Evolutionary conservation across 345 rosid genomes (phyloP), one percentile per base, ranked within the genome.

Genomic region (Psidium guajava): DNA sequence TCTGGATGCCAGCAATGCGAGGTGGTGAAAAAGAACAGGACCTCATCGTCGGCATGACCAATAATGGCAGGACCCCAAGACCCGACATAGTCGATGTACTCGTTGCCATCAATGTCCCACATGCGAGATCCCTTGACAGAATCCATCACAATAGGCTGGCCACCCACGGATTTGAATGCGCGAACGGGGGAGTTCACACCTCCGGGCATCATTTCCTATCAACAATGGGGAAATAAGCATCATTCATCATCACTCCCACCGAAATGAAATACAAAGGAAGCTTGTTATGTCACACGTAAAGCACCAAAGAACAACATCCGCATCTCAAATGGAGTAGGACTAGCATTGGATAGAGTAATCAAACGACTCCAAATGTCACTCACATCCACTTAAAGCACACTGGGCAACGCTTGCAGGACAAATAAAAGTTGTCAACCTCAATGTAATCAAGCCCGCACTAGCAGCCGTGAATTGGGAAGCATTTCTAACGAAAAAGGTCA

Each of bases 41-140:
- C 99, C 98, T 93, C 88, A 84, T 95, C 99, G 89, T 97, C 99
- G 0, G 99, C 98, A 87, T 97, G 99, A 53, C 99, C 99, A 77
- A 97, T 94, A 32, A 97, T 96, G 15, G 99, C 98, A 5, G 98
- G 99, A 22, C 99, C 99, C 99, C 99, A 96, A 82, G 99, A 96
- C 64, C 99, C 99, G 80, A 95, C 99, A 83, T 96, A 97, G 90
- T 97, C 99, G 53, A 96, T 91, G 88, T 95, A 97, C 90, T 94
- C 96, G 44, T 97, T 97, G 51, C 99, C 99, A 92, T 97, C 98
- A 24, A 97, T 93, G 85, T 97, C 99, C 98, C 98, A 91, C 96
- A 96, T 95, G 82, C 84, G 93, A 73, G 97, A 95, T 69, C 99
- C 99, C 93, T 96, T 95, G 28, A 95, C 98, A 44, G 98, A 92